Base-by-base conservation (phyloP, 768 basidiomycete genomes). In the Boletus coccyginus region DNA sequence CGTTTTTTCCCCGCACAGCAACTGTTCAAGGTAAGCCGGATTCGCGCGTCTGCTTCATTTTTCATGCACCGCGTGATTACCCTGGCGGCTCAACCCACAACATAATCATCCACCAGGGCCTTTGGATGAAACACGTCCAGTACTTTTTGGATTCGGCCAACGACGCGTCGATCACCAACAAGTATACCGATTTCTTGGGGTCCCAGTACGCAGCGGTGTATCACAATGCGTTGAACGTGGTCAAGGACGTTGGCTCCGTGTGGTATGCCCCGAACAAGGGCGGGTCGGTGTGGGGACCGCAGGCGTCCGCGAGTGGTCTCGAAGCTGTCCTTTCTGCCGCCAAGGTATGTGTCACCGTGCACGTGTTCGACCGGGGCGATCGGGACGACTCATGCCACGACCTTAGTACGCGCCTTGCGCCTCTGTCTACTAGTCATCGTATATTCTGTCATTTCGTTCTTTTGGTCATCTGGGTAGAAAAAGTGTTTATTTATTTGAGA, bases 101-200 rank as follows among this genome's bases (percentile, higher is more conserved):
- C 1, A 9, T 10, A 1, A n/a, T n/a, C 10, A 3, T 16, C 10
- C 21, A 21, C 19, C 6, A 57, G 57, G 57, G 81, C 14, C 56
- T 82, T 17, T 81, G 81, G 79, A 81, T 73, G 16, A 83, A 83
- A 58, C 78, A 81, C 49, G 56, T 82, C 7, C 75, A 77, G 46
- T 81, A 73, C 58, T 81, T 82, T 62, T 71, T 83, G 31, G 80
- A 81, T 57, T 58, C 47, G 46, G 81, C 76, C 33, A 73, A 76
- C 41, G 74, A 79, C 55, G 16, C 74, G 19, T 62, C 72, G 29
- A 75, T 80, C 16, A 72, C 65, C 0, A 71, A 71, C n/a, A 80
- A 78, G 58, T 83, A 82, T 59, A 53, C 56, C 27, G 5, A 44
- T 19, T 68, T 72, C 58, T 45, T 70, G 29, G 52, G 73, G 27